phyloP scores from a whole-genome alignment of 768 basidiomycete genomes.

The Suillus weaverae region DNA sequence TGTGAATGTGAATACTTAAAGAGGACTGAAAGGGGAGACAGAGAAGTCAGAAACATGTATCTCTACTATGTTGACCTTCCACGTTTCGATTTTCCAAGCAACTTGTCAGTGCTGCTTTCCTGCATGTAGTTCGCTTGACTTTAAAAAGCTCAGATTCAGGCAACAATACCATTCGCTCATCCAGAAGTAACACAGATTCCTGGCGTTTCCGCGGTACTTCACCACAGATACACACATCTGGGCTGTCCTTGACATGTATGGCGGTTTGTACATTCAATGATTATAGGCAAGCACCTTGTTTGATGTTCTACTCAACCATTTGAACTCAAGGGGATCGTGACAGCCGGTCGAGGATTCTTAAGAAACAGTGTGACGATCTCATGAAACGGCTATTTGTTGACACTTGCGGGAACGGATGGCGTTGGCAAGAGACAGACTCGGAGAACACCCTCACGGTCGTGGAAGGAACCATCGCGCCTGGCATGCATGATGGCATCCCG shows the following conservation, averaged over 20 bases:
- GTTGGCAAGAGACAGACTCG: constrained; percentile 48
- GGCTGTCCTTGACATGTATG: neutral
- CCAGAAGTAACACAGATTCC: too few relatives aligned
- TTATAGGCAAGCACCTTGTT: too few relatives aligned
- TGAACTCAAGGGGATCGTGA: too few relatives aligned
- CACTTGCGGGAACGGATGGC: constrained; percentile 47
- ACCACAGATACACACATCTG: neutral
- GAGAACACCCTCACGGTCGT: constrained; percentile 53
- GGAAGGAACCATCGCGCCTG: constrained; percentile 65
- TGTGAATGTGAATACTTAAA: neutral
- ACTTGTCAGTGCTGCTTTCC: constrained; percentile 49
- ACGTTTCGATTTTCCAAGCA: constrained; percentile 95
- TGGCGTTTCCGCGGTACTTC: neutral
- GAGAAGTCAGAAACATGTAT: too few relatives aligned
- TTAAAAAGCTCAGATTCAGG: too few relatives aligned
- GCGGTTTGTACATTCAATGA: too few relatives aligned
- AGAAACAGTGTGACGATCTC: constrained; percentile 1
- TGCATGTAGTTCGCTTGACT: neutral
- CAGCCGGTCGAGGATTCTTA: too few relatives aligned
- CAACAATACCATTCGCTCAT: too few relatives aligned
- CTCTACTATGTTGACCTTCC: constrained; percentile 70
- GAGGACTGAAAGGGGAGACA: too few relatives aligned
- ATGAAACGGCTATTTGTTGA: constrained; percentile 8
- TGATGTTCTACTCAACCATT: too few relatives aligned
- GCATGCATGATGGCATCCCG: constrained; percentile 68